These are phyloP conservation scores for Dalbergia cochinchinensis DNA, from an alignment of 306 rosid species.

Conservation along the genomic window DNA sequence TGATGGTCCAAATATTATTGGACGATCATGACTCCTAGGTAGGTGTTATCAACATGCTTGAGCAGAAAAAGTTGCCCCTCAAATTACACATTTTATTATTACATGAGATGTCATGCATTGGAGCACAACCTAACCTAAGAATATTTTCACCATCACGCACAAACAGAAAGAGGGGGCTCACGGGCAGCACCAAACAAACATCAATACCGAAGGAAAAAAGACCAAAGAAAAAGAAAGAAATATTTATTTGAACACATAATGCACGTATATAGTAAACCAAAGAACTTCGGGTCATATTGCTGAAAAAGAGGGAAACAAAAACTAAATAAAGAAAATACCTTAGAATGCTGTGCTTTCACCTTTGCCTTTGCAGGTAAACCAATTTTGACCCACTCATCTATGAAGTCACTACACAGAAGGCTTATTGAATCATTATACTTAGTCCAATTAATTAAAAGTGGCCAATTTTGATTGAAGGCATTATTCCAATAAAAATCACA, in stretches of 20 bases:
- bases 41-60: conserved; percentile 21
- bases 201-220: conserved; percentile 51
- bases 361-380: too few relatives aligned
- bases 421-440: too few relatives aligned
- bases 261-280: too few relatives aligned
- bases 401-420: too few relatives aligned
- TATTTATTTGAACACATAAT: not conserved
- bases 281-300: too few relatives aligned
- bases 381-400: too few relatives aligned
- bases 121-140: conserved; percentile 33
- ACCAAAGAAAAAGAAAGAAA: conserved; percentile 1
- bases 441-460: too few relatives aligned
- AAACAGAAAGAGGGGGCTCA: conserved; percentile 65
- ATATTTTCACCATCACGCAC: conserved; percentile 61
- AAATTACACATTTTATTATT: not conserved
- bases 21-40: conserved; percentile 40
- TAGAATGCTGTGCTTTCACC: too few relatives aligned
- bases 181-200: conserved; percentile 72
- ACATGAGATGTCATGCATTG: not conserved
- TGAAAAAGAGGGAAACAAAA: too few relatives aligned
- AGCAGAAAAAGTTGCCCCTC: conserved; percentile 11
- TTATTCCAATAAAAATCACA: too few relatives aligned
- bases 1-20: conserved; percentile 35
- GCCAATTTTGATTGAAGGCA: too few relatives aligned
- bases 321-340: too few relatives aligned